Base-by-base conservation (phyloP, 1,139 yeast genomes). In the Kluyveromyces sp. region DNA sequence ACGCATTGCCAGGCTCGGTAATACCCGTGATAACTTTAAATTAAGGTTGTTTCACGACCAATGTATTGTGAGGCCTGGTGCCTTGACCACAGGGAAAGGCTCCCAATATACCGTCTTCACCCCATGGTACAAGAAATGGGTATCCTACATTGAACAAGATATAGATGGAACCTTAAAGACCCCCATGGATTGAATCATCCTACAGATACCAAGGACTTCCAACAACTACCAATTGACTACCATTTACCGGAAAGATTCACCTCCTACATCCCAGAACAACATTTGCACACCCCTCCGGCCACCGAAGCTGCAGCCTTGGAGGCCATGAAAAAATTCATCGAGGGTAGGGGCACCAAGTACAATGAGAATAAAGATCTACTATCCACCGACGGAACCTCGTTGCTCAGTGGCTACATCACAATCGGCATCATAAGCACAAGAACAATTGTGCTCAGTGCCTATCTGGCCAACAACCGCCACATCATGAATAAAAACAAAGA, bases 121-220 rank as follows among this genome's bases (percentile, higher is more conserved):
- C 3, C 80, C 81, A 0, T 78, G 77, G 77, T 75, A 67, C 57
- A 68, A 67, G 45, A 68, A 70, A 15, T 78, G 82, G 82, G 56
- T 63, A 3, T 56, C 58, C 6, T 55, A 63, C 42, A 50, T 70
- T 33, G 55, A 64, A 15, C 41, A 46, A 2, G 47, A 54, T 35
- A 37, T 5, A 4, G 28, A 33, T 4, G n/a, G 3, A 2, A 15
- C 21, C 21, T 15, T 7, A 25, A 31, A 25, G 15, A 26, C 6
- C 26, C 15, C 26, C 27, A n/a, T 37, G 39, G 15, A 25, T 10
- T 25, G 39, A 37, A 27, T 30, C 39, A 4, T 37, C 39, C 4
- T 15, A 15, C 21, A 15, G 21, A 27, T 25, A 4, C 21, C 31
- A 26, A 6, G 6, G 31, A 10, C 27, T 6, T 27, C 31, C 5